Conservation (phyloP, 129 eudicot species). For the Dittrichia graveolens region DNA sequence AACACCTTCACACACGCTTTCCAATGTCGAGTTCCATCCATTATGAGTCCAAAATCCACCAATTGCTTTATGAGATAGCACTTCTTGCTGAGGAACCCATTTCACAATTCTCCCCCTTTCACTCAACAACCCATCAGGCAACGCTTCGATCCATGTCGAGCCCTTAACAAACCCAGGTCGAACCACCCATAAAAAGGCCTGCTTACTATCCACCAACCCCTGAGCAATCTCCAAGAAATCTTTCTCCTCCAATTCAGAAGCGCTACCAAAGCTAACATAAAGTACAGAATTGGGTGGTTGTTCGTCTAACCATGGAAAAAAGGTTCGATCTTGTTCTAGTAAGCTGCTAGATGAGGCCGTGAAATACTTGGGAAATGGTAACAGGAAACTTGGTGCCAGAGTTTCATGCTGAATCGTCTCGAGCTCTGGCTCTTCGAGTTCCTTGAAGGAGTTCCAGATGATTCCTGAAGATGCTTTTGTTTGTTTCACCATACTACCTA, state of each 20-base stretch:
- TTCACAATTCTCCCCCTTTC: constrained; percentile 50
- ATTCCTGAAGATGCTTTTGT: constrained; percentile 40
- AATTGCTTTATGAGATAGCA: constrained; percentile 48
- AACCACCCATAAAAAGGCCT: constrained; percentile 57
- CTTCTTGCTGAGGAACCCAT: constrained; percentile 70
- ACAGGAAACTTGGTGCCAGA: constrained; percentile 38
- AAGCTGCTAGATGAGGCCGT: constrained; percentile 35
- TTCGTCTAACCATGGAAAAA: constrained; percentile 47
- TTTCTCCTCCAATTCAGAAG: constrained; percentile 32
- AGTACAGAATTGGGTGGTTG: constrained; percentile 49
- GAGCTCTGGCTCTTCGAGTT: constrained; percentile 42
- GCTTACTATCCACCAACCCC: constrained; percentile 52
- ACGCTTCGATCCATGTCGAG: constrained; percentile 28
- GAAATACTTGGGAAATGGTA: constrained; percentile 45
- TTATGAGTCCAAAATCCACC: constrained; percentile 57
- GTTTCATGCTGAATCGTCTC: constrained; percentile 13
- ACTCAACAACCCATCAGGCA: constrained; percentile 38
- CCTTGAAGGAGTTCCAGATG: constrained; percentile 49
- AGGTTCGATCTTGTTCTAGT: constrained; percentile 39
- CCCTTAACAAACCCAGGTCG: constrained; percentile 46
- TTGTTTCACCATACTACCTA: constrained; percentile 28
- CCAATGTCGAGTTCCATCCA: constrained; percentile 77
- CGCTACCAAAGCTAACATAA: constrained; percentile 68
- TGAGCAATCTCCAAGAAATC: constrained; percentile 52
- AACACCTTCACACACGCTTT: constrained; percentile 60